These are phyloP conservation scores for Ophiobolus disseminans DNA, from an alignment of 2,329 filamentous ascomycete species.

Conservation along the genomic window DNA sequence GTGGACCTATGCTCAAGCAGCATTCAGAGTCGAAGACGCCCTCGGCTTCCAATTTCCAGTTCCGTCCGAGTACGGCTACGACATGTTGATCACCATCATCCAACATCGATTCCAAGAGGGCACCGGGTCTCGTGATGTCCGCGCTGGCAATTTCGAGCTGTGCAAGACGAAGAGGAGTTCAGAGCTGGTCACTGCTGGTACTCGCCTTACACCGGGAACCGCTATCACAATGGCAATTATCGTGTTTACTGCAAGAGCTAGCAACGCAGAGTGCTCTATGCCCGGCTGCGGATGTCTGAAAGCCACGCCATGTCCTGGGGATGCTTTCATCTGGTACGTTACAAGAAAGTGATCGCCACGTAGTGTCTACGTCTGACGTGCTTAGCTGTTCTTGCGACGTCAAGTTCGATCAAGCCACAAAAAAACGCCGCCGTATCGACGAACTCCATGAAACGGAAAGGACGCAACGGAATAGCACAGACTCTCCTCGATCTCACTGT, in stretches of 20 bases:
- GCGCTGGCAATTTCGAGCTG: not conserved
- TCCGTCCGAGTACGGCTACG: slow-evolving; percentile 4
- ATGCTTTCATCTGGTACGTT: not conserved
- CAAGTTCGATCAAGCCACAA: not conserved
- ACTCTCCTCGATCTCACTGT: not conserved
- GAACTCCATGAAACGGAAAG: not conserved
- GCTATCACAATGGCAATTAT: not conserved
- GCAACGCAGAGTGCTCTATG: not conserved
- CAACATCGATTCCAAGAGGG: not conserved
- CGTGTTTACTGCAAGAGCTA: not conserved
- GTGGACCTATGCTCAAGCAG: slow-evolving; percentile 1
- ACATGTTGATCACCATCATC: not conserved
- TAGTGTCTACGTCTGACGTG: not conserved
- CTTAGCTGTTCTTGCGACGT: not conserved
- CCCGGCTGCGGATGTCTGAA: not conserved
- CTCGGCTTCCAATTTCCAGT: not conserved
- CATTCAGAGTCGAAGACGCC: slow-evolving; percentile 2
- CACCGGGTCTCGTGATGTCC: not conserved
- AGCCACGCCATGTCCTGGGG: not conserved
- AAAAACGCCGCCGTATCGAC: not conserved
- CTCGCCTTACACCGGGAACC: not conserved
- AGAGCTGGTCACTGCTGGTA: not conserved
- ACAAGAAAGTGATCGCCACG: not conserved
- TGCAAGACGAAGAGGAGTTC: not conserved
- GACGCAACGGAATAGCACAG: not conserved